Evolutionary conservation across 768 basidiomycete species (phyloP), one percentile per base, ranked within the genome.

Genomic region (Leucocoprinus sp.): DNA sequence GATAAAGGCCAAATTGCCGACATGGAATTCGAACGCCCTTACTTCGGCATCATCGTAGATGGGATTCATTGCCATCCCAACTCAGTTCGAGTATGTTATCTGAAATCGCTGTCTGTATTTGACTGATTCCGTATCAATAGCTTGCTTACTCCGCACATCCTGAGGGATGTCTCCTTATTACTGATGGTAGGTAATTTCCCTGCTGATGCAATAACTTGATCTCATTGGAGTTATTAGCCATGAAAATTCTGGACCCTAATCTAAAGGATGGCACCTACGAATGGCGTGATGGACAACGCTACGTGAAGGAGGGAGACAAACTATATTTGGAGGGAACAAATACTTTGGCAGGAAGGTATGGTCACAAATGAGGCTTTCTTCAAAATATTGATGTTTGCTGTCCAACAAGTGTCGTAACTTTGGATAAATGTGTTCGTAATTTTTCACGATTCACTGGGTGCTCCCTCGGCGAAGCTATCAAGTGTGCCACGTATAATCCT

Each of bases 11-110:
- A 69, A 41, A 60, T 72, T 8, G 69, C 73, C 33, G 70, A 71
- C 53, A 78, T 80, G 64, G 70, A 66, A 3, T 76, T 77, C 50
- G 65, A 66, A 48, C 67, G 88, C 51, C 92, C 92, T 11, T 93
- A 79, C 62, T 95, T 88, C 56, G 89, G 84, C 43, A 67, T 93
- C 43, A 95, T 93, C 51, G 90, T 90, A 5, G 92, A 95, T 59
- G 92, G 91, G 0, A 78, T 92, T 43, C 92, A 95, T 58, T 86
- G 80, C 9, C 91, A 93, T 61, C 91, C 92, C 12, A 88, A 91
- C 59, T 88, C 88, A 35, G 86, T 93, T 46, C 71, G 86, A 55
- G 85, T 92, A 61, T 45, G 81, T 67, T 15, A 43, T 26, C 52
- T 29, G 33, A 40, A 21, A 31, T 31, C 31, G 11, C 5, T 9